Evolutionary conservation across 495 filamentous ascomycete genomes (phyloP), one percentile per base, ranked within the genome.

Genomic region (Rhypophila decipiens): DNA sequence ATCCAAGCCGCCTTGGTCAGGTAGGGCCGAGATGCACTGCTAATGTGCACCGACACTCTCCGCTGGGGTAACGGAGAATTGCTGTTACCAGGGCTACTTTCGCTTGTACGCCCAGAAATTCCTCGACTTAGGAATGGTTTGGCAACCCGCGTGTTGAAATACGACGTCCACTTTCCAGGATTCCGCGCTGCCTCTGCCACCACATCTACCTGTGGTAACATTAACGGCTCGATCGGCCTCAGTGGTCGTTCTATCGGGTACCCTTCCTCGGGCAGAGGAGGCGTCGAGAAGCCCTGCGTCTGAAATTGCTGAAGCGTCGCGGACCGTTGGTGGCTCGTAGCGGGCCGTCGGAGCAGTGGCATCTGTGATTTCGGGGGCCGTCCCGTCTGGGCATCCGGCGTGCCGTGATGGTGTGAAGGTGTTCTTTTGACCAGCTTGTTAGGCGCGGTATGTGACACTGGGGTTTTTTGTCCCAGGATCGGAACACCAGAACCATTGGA

Each of bases 391-490:
- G 45, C 34, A 51, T 61, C 49, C 68, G 66, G 61, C 60, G 47
- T 70, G 48, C 75, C 73, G 24, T 82, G 73, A 37, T 63, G 61
- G 17, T 58, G 52, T 15, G 90, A 86, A 11, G 81, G 73, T 37
- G 81, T 73, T 46, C 91, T 82, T 68, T 96, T 97, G 24, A 96
- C 83, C 20, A 96, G 71, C 67, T 94, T 96, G 66, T 96, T 96
- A 13, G 86, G 82, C 33, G 74, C 56, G 49, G 75, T 60, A 48
- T 77, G 69, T 63, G 12, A 63, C 43, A 11, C 74, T 63, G 44
- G 59, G 51, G 37, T 51, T 31, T 29, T 60, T 54, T 13, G 72
- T 56, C 52, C 52, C 21, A 86, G 58, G 22, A 86, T 85, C 31
- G 85, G 84, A 36, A 78, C 83, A 7, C 73, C 75, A 20, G 86